Evolutionary conservation across 2,329 filamentous ascomycete species (phyloP).

Genomic region (Fusarium keratoplasticum): DNA sequence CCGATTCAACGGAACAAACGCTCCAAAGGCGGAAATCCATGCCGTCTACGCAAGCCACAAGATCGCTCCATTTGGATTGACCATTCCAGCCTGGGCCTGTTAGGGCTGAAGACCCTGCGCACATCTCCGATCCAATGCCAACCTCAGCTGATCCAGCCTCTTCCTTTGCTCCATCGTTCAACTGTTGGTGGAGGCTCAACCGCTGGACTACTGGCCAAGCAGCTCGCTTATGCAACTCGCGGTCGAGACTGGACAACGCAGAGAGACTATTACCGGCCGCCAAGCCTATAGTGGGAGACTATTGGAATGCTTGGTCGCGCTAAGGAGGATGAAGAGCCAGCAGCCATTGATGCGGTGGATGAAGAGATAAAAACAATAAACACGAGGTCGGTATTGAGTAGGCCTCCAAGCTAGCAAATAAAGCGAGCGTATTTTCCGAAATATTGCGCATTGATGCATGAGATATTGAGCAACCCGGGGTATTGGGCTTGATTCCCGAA

Average conservation of each 20-base stretch:
- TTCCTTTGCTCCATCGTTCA: not conserved
- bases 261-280: slow-evolving; percentile 1
- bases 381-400: not conserved
- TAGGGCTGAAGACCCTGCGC: not conserved
- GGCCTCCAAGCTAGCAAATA: not conserved
- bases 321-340: not conserved
- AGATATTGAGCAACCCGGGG: not conserved
- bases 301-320: not conserved
- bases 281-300: slow-evolving; percentile 16
- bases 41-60: slow-evolving; percentile 19
- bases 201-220: not conserved
- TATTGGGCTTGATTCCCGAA: not conserved
- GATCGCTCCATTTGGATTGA: not conserved
- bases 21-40: not conserved
- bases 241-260: slow-evolving; percentile 7
- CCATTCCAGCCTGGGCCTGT: not conserved
- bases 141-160: slow-evolving; percentile 1
- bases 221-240: not conserved
- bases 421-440: not conserved
- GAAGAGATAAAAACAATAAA: not conserved
- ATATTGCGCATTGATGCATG: not conserved
- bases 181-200: slow-evolving; percentile 2
- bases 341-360: not conserved
- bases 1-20: not conserved
- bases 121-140: not conserved